phyloP scores from a whole-genome alignment of 495 filamentous ascomycete species.

The Penicillium nucicola region DNA sequence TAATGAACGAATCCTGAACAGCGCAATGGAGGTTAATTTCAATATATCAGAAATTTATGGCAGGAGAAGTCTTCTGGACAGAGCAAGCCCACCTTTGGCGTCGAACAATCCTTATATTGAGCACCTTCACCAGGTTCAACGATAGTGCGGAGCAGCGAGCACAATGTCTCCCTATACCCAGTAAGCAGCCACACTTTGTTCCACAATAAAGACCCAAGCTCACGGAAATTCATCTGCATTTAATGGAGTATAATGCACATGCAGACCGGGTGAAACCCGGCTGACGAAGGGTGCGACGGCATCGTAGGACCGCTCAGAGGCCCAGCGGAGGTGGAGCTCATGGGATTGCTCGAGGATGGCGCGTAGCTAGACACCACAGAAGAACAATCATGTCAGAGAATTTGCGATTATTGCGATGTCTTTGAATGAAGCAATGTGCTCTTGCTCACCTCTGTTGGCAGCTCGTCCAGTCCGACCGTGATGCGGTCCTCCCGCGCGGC shows the following conservation, averaged over 20 bases:
- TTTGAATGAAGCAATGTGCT: neutral
- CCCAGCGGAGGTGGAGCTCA: conserved; percentile 81
- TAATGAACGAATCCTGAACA: conserved; percentile 63
- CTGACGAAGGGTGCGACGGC: conserved; percentile 67
- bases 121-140: conserved; percentile 45
- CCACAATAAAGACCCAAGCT: conserved; percentile 9
- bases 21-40: neutral
- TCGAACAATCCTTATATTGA: conserved; percentile 47
- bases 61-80: neutral
- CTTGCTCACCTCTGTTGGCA: conserved; percentile 61
- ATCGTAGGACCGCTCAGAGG: conserved; percentile 52
- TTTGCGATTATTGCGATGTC: neutral
- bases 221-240: conserved; percentile 37
- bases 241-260: conserved; percentile 72
- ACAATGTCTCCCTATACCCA: conserved; percentile 52
- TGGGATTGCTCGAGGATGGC: conserved; percentile 61
- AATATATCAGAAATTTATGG: conserved; percentile 1
- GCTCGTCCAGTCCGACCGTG: conserved; percentile 69
- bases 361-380: conserved; percentile 44
- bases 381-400: neutral
- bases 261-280: conserved; percentile 73
- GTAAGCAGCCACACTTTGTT: conserved; percentile 9
- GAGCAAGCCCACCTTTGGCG: conserved; percentile 39
- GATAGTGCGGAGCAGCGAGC: conserved; percentile 55
- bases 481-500: conserved; percentile 78